Conservation (phyloP, 257 asterid species). For the Jacaranda mimosifolia region DNA sequence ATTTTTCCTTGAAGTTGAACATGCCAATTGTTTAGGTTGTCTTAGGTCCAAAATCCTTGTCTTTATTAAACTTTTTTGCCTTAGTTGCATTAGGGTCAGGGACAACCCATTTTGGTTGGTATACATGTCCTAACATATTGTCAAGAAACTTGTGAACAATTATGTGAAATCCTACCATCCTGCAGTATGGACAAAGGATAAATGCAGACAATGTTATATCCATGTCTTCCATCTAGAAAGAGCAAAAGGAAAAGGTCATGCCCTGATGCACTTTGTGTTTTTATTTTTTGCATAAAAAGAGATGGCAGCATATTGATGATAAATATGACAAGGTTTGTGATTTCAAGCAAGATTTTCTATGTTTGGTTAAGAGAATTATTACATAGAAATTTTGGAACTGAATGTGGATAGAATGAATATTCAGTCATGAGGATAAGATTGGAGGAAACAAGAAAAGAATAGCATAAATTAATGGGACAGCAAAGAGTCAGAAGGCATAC, state of each 20-base stretch:
- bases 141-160: background rate
- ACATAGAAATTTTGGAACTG: slow-evolving; percentile 9
- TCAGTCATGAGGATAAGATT: slow-evolving; percentile 33
- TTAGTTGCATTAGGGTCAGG: slow-evolving; percentile 25
- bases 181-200: background rate
- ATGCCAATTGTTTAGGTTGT: slow-evolving; percentile 46
- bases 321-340: background rate
- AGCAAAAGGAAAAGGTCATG: background rate
- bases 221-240: background rate
- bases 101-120: slow-evolving; percentile 55
- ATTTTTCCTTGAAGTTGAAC: slow-evolving; percentile 49
- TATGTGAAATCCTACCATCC: slow-evolving; percentile 1
- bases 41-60: slow-evolving; percentile 41
- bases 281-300: background rate
- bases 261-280: background rate
- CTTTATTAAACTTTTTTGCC: slow-evolving; percentile 31
- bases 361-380: slow-evolving; percentile 34
- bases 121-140: slow-evolving; percentile 42
- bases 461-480: slow-evolving; percentile 34
- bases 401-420: slow-evolving; percentile 37
- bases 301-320: background rate
- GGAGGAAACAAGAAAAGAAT: slow-evolving; percentile 32
- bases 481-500: slow-evolving; percentile 40
- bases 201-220: background rate
- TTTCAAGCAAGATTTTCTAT: background rate